Conservation (phyloP, 352 stramenopile genomes). For the Peronosclerospora sorghi region DNA sequence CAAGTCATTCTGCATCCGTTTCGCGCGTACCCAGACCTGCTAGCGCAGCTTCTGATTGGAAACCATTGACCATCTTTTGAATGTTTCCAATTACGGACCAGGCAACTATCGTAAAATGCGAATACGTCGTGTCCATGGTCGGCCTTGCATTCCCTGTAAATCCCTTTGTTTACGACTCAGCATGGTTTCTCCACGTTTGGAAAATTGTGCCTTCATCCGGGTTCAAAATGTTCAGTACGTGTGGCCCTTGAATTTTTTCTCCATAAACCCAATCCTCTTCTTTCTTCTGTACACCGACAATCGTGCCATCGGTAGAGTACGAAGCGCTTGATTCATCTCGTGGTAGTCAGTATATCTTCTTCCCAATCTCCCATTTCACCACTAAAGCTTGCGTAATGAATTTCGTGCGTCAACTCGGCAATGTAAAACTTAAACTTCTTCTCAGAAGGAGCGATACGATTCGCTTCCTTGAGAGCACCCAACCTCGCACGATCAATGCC, state of each 20-base stretch:
- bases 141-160: conserved; percentile 11
- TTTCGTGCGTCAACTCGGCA: not conserved
- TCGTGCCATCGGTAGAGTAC: not conserved
- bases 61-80: not conserved
- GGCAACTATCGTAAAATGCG: conserved; percentile 10
- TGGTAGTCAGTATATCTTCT: no score
- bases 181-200: conserved; percentile 2
- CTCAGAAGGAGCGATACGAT: not conserved
- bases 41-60: not conserved
- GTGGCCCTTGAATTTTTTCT: not conserved
- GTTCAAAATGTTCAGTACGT: conserved; percentile 22
- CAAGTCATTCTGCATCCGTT: not conserved
- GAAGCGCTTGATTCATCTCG: not conserved
- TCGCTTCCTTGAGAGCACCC: conserved; percentile 10
- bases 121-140: conserved; percentile 7
- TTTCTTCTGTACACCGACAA: not conserved
- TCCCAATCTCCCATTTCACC: not conserved
- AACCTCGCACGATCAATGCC: conserved; percentile 14
- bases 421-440: conserved; percentile 10
- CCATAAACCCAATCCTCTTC: no score
- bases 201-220: conserved; percentile 4
- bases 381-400: not conserved
- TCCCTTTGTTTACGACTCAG: not conserved
- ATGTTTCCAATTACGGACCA: not conserved
- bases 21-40: not conserved